Evolutionary conservation across 2,329 filamentous ascomycete genomes (phyloP), one percentile per base, ranked within the genome.

Genomic region (Colletotrichum sp.): DNA sequence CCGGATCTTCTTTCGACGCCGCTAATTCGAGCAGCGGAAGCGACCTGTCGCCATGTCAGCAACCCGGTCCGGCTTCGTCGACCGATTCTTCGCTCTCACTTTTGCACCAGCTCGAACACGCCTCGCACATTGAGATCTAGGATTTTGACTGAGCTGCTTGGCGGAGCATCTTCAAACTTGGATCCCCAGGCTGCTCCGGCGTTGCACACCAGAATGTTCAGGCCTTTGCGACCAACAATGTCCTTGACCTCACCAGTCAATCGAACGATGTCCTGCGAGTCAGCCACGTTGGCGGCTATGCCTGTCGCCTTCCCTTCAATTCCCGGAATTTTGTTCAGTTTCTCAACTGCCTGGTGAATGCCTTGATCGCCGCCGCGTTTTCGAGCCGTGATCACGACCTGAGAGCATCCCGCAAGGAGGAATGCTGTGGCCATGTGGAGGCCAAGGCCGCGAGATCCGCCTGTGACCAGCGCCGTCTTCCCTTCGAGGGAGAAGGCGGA

Each of bases 381-480:
- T 80, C 93, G 92, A 7, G 92, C 93, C n/a, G 93, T 94, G 82
- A 95, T 93, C 86, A 94, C 92, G 77, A 95, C 90, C 79, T 92
- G 92, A 72, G 91, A 90, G 82, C 90, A 93, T 76, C 93, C 93
- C n/a, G 93, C 91, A 85, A 92, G 92, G 60, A 94, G 88, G 73
- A 94, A 89, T 30, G 90, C 92, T 28, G 91, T 93, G 24, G 92
- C 92, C 69, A 92, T 91, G 82, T 93, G 90, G 12, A 94, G 86
- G 28, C 89, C 89, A 1, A 91, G 83, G 0, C 89, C 89, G n/a
- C 84, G 81, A 71, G 88, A 90, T 69, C 85, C 87, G 58, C 88
- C 88, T 0, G 88, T 90, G 43, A 90, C 83, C 28, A 90, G 81
- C 68, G 89, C 86, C 15, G 86, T 85, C 74, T 88, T 86, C 64